A percentile compares a stretch with the other conserved stretches of the same genome.
These are phyloP conservation scores for Blepharisma japonicum DNA, from an alignment of 73 alveolate species.

Conservation along the genomic window DNA sequence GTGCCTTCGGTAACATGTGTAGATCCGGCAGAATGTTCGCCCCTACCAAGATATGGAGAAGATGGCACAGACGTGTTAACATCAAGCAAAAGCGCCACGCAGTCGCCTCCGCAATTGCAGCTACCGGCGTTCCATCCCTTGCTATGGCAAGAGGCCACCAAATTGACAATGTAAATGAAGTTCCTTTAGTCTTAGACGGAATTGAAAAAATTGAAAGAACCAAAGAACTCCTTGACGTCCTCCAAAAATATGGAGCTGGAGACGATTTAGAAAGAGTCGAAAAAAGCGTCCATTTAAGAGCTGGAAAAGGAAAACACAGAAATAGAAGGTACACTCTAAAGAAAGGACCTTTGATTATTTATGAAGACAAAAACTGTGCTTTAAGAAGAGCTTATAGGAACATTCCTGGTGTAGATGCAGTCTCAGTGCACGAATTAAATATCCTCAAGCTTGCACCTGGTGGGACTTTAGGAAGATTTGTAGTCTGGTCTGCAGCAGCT, in stretches of 20 bases:
- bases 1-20: constrained; percentile 99
- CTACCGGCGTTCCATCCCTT: constrained; percentile 93
- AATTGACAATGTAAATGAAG: constrained; percentile 88
- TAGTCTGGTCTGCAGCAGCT: constrained; percentile 86
- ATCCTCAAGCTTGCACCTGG: constrained; percentile 95
- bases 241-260: constrained; percentile 81
- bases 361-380: constrained; percentile 76
- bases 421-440: constrained; percentile 83
- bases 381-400: constrained; percentile 83
- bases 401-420: constrained; percentile 92
- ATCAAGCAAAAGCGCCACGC: constrained; percentile 99
- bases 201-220: constrained; percentile 82
- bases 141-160: constrained; percentile 99
- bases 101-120: constrained; percentile 99
- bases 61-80: constrained; percentile 98
- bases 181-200: constrained; percentile 96
- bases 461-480: constrained; percentile 93
- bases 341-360: constrained; percentile 91
- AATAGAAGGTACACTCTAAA: constrained; percentile 86
- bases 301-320: constrained; percentile 88
- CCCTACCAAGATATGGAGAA: constrained; percentile 97
- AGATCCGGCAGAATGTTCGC: constrained; percentile 99
- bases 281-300: constrained; percentile 52
- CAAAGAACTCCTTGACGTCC: constrained; percentile 78
- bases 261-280: constrained; percentile 67